Percentiles rank a stretch among this genome's conserved stretches.
Evolutionary conservation across 2,329 filamentous ascomycete species (phyloP).

Genomic region (Penicillium sp.): DNA sequence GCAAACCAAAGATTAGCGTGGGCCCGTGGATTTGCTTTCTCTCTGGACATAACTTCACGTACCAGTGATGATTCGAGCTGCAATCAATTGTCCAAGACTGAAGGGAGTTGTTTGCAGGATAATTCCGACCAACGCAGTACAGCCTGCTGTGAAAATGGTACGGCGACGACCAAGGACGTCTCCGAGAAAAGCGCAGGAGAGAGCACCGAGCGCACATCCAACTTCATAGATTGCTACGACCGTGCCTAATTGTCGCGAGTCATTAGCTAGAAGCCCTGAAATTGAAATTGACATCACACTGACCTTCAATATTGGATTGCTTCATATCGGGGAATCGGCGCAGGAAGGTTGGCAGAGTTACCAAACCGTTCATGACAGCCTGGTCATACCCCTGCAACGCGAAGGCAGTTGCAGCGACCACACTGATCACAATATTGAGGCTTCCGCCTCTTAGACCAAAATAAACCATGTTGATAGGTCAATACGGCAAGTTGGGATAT

Average conservation of each 20-base stretch:
- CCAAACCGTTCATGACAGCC: constrained; percentile 26
- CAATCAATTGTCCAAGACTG: constrained; percentile 24
- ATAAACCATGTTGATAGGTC: no score
- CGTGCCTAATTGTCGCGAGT: constrained; percentile 22
- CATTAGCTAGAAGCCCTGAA: no score
- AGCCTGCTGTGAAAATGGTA: constrained; percentile 28
- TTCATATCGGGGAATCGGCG: no score
- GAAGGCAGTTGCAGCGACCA: constrained; percentile 28
- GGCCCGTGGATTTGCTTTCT: background rate
- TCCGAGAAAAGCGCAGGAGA: constrained; percentile 22
- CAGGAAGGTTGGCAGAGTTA: constrained; percentile 21
- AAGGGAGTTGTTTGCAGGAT: constrained; percentile 25
- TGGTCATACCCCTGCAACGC: constrained; percentile 33
- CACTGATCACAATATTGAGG: constrained; percentile 17
- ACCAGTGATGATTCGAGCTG: constrained; percentile 20
- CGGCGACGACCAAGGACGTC: constrained; percentile 29
- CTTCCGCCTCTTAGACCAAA: constrained; percentile 11
- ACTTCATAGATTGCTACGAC: constrained; percentile 35
- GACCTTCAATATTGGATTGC: no score
- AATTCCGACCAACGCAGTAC: constrained; percentile 24
- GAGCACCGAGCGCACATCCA: constrained; percentile 32
- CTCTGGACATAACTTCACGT: background rate
- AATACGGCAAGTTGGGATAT: no score
- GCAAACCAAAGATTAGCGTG: background rate
- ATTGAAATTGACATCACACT: no score